These are phyloP conservation scores for Candida morakotiae DNA, from an alignment of 805 yeast genomes.

Conservation along the genomic window DNA sequence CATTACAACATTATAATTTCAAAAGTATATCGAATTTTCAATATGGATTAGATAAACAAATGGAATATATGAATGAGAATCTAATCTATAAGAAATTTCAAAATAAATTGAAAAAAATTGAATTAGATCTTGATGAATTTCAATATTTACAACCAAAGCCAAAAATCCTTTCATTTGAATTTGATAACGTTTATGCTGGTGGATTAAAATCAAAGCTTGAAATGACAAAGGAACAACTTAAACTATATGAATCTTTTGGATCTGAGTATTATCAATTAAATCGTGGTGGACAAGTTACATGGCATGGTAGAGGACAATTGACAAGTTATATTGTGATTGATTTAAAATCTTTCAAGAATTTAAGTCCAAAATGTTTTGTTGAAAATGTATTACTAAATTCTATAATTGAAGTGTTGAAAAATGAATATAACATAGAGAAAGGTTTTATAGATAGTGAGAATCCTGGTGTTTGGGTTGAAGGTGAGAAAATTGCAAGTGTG, in stretches of 20 bases:
- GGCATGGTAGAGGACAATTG: conserved; percentile 94
- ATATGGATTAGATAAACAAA: conserved; percentile 55
- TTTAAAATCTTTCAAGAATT: conserved; percentile 50
- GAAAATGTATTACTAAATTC: conserved; percentile 55
- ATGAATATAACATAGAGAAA: conserved; percentile 39
- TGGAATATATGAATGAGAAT: conserved; percentile 50
- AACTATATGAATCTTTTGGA: conserved; percentile 28
- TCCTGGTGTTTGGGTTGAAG: conserved; percentile 83
- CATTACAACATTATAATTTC: conserved; percentile 32
- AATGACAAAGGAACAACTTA: conserved; percentile 23
- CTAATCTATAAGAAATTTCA: conserved; percentile 54
- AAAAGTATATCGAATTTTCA: conserved; percentile 36
- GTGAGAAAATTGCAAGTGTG: conserved; percentile 74
- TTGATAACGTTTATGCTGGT: conserved; percentile 83
- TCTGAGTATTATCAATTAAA: conserved; percentile 72
- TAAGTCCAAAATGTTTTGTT: conserved; percentile 65
- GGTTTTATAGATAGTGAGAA: conserved; percentile 51
- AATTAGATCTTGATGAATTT: conserved; percentile 41
- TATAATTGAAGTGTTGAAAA: conserved; percentile 44
- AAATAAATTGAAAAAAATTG: conserved; percentile 38
- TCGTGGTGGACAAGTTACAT: conserved; percentile 95
- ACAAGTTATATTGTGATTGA: conserved; percentile 76
- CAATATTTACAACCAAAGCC: conserved; percentile 53
- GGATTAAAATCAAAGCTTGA: conserved; percentile 76
- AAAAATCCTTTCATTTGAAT: conserved; percentile 74